Evolutionary conservation across 2,329 filamentous ascomycete species (phyloP).

Genomic region (Juglanconis juglandina): DNA sequence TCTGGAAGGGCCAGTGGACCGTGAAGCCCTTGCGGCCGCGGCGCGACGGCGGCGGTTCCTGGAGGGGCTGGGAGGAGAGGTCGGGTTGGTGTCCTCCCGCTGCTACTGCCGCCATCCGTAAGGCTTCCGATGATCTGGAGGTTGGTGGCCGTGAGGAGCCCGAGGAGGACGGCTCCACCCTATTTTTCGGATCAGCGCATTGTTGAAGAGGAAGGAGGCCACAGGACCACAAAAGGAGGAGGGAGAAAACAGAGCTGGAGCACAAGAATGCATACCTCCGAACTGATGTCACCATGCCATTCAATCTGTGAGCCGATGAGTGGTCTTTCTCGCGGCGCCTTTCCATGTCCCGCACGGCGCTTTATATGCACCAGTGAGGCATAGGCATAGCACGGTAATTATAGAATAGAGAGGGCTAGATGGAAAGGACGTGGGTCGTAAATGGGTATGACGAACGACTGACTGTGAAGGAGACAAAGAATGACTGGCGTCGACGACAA

Average conservation of each 20-base stretch:
- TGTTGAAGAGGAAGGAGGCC: neutral
- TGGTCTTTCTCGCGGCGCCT: slow-evolving; percentile 10
- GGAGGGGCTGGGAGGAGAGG: neutral
- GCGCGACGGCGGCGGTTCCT: slow-evolving; percentile 13
- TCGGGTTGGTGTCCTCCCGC: neutral
- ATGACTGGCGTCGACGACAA: neutral
- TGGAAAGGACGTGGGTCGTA: neutral
- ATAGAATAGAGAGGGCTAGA: neutral
- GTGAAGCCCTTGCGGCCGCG: slow-evolving; percentile 19
- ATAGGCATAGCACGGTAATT: slow-evolving; percentile 9
- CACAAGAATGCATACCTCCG: neutral
- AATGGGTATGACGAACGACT: neutral
- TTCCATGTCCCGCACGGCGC: slow-evolving; percentile 8
- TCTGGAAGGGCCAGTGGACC: slow-evolving; percentile 34
- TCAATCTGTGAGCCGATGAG: slow-evolving; percentile 2
- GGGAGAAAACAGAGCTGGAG: too few species aligned
- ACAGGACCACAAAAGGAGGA: too few species aligned
- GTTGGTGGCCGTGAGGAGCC: slow-evolving; percentile 1
- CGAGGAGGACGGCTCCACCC: slow-evolving; percentile 1
- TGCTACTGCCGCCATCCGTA: neutral
- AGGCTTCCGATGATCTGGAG: neutral
- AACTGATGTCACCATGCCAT: slow-evolving; percentile 6
- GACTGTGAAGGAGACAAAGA: neutral
- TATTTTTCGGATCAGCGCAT: neutral
- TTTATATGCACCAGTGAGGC: neutral